Percentiles rank a stretch among this genome's conserved stretches.
Conservation (phyloP, 2,329 filamentous ascomycete genomes). For the Phaeosphaeriaceae sp. region DNA sequence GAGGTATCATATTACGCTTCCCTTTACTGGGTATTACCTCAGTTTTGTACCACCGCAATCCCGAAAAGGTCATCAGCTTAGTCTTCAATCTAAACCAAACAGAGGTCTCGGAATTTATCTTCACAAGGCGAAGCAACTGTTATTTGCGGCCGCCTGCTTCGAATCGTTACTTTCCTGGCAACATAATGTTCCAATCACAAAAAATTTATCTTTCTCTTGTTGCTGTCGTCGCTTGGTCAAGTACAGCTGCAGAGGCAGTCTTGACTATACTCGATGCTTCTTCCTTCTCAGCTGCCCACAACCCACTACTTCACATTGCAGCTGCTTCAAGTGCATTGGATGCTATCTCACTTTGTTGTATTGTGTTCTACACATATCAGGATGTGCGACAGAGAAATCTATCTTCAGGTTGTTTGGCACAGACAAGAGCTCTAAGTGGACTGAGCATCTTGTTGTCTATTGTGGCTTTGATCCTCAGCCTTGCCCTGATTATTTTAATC, state of each 20-base stretch:
- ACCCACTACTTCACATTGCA: constrained; percentile 34
- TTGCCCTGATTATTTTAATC: constrained; percentile 36
- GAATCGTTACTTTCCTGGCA: constrained; percentile 16
- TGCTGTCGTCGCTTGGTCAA: constrained; percentile 41
- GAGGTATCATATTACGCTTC: not conserved
- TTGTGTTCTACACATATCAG: constrained; percentile 38
- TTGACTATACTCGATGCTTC: constrained; percentile 45
- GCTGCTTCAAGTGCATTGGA: constrained; percentile 42
- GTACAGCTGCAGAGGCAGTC: constrained; percentile 44
- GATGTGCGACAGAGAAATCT: constrained; percentile 37
- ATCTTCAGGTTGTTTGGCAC: constrained; percentile 24
- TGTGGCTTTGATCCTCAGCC: constrained; percentile 32
- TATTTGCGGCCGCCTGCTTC: not conserved
- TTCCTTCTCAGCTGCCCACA: constrained; percentile 34
- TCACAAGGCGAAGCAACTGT: not conserved
- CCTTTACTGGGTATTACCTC: not conserved
- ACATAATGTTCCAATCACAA: constrained; percentile 34
- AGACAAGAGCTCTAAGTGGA: constrained; percentile 24
- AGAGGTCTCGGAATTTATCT: not conserved
- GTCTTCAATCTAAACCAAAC: not conserved
- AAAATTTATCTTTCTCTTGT: constrained; percentile 41
- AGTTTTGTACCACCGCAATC: constrained; percentile 7
- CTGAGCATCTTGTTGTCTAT: constrained; percentile 31
- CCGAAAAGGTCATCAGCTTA: not conserved
- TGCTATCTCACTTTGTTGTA: constrained; percentile 34